Evolutionary conservation across 2,329 filamentous ascomycete genomes (phyloP).

Genomic region (Verticillium tricorpus): DNA sequence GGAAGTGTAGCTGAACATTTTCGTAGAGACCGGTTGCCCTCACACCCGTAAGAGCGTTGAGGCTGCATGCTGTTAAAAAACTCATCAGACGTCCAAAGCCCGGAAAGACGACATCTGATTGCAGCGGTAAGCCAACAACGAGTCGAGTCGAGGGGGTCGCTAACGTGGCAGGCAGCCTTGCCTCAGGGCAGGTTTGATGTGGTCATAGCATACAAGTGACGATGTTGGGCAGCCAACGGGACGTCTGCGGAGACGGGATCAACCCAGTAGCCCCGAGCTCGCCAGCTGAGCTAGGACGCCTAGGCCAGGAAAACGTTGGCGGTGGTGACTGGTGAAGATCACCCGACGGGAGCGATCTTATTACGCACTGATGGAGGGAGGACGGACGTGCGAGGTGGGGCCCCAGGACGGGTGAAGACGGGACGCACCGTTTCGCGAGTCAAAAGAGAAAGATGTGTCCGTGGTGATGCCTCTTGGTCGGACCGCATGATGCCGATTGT

Average conservation of each 20-base stretch:
- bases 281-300: not conserved
- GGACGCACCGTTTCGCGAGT: slow-evolving; percentile 4
- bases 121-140: not conserved
- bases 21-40: no score
- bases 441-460: not conserved
- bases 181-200: not conserved
- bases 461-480: not conserved
- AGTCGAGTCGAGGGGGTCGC: not conserved
- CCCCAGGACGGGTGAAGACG: not conserved
- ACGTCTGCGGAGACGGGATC: not conserved
- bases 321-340: not conserved
- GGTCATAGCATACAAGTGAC: not conserved
- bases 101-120: not conserved
- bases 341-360: not conserved
- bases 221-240: not conserved
- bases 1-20: no score
- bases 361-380: not conserved
- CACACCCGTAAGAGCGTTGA: no score
- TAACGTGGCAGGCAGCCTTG: not conserved
- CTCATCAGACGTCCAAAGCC: not conserved
- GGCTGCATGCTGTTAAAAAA: not conserved
- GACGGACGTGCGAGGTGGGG: not conserved
- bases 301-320: not conserved
- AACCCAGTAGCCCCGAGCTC: not conserved
- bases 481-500: not conserved